Evolutionary conservation across 1,284 basidiomycete species (phyloP), one percentile per base, ranked within the genome.

Genomic region (Malassezia cuniculi): DNA sequence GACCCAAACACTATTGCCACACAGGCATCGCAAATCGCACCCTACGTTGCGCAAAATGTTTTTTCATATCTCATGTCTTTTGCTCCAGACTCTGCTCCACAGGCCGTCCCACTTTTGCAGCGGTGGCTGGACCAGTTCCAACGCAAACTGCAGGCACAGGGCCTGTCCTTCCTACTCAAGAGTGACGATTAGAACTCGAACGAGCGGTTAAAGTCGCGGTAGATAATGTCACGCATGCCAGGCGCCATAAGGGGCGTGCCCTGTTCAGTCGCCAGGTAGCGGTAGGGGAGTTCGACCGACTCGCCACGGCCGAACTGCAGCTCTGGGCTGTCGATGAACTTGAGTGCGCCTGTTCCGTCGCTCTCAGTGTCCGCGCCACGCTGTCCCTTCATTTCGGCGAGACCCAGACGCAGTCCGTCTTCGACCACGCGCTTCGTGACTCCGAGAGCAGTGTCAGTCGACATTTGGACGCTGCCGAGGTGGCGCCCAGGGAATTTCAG

Each of bases 361-460:
- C 39, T 16, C 11, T 36, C 16, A 3, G 21, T 20, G 4, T 12
- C 37, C 27, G 50, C 48, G 2, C 41, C 36, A 42, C 37, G 41
- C 16, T 28, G 14, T 21, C 38, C 38, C 11, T 30, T 21, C 12
- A 45, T 17, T 18, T 48, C 41, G 5, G 31, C 45, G 7, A 54
- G 29, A 3, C 39, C 46, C 18, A 52, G 27, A 7, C 75, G 63
- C 28, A 21, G 28, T 4, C 34, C 48, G 35, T 93, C 85, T 47
- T 82, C 72, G 0, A 89, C 80, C 11, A 93, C 81, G 2, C 77
- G 69, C 66, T 90, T 94, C 0, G 85, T 87, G 5, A 95, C 89
- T 6, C 82, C 85, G 0, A 95, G 73, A 0, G 90, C 90, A 1
- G 90, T 95, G 67, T 97, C 90, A 0, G 90, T 97, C 18, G 90